Evolutionary conservation across 176 grass and related monocot genomes (phyloP), one percentile per base, ranked within the genome.

Genomic region (Paspalum vaginatum): DNA sequence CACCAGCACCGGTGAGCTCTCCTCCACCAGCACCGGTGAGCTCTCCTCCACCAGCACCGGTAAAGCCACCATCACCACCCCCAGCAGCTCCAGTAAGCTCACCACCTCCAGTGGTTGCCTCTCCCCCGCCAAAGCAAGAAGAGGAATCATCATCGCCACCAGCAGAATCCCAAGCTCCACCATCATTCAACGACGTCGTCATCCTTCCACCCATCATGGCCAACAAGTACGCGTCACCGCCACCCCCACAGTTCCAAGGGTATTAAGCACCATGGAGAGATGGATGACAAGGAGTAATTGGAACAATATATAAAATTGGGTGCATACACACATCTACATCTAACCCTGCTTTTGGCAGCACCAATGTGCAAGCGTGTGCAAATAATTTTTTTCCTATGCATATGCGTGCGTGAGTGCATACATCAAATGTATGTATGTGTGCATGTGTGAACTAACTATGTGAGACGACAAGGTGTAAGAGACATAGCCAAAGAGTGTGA

Each of bases 191-290:
- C 4, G 63, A 79, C 5, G 39, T 88, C 5, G 39, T 88, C 45
- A 63, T 92, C 68, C 81, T 92, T 10, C 90, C 86, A 1, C 86
- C 90, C 10, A 24, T 86, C 14, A 68, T 88, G 79, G 76, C 56
- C 21, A 72, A 67, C 11, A 65, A 79, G 1, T 89, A 92, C 42
- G 83, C 86, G 0, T 89, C 86, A 0, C 90, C 86, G 0, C 90
- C 90, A 3, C 90, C 90, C 0, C 90, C 90, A 2, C 75, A 61
- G 14, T 92, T 88, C 86, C 47, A 85, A 74, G 90, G 90, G 20
- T 92, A 92, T 41, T 88, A 89, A 88, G 54, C 21, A 0, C 2
- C 32, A 50, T 10, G 0, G 12, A 18, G 22, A 76, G 15, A 55
- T 70, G 2, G 41, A 24, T 7, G 62, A 74, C 13, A 0, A 68